Base-by-base conservation (phyloP, 495 filamentous ascomycete species). In the Tricharina praecox region DNA sequence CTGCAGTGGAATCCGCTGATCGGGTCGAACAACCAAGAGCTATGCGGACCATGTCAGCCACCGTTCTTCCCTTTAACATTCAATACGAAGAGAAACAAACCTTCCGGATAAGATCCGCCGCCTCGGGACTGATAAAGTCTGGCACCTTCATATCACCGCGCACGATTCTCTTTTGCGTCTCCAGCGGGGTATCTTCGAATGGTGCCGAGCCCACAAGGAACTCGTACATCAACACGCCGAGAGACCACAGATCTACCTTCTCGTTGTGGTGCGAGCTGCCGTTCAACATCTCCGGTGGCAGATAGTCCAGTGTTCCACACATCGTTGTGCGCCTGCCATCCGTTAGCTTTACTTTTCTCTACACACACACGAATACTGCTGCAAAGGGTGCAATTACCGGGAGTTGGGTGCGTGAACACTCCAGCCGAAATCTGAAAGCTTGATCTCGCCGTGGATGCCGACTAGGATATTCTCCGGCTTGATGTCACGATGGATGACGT, bases 381-480 rank as follows among this genome's bases (percentile, higher is more conserved):
- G n/a, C n/a, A n/a, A n/a, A 30, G 20, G 25, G 24, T 15, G 9
- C 21, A 25, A 15, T 40, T 42, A 58, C 44, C 88, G 66, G 66
- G 93, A 93, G 58, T 93, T 95, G 8, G 90, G 90, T 21, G 90
- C 92, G 63, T 97, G 90, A 15, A 96, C 92, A 64, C 81, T 88
- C 92, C 92, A 97, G 37, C 90, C 90, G 58, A 97, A 97, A 64
- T 97, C 90, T 3, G 83, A 87, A 61, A 97, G 87, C 66, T 97
- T 97, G 66, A 97, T 93, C 66, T 97, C 90, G 34, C 87, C 90
- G 60, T 96, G 88, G 45, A 97, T 87, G 16, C 90, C 90, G 30
- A 97, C 79, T 13, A 97, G 76, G 54, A 97, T 97, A 58, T 97
- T 97, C 66, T 97, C 90, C 9, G 90, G 90, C 68, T 97, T 97